Evolutionary conservation across 2,329 filamentous ascomycete genomes (phyloP), one percentile per base, ranked within the genome.

Genomic region (Botrytis fabae): DNA sequence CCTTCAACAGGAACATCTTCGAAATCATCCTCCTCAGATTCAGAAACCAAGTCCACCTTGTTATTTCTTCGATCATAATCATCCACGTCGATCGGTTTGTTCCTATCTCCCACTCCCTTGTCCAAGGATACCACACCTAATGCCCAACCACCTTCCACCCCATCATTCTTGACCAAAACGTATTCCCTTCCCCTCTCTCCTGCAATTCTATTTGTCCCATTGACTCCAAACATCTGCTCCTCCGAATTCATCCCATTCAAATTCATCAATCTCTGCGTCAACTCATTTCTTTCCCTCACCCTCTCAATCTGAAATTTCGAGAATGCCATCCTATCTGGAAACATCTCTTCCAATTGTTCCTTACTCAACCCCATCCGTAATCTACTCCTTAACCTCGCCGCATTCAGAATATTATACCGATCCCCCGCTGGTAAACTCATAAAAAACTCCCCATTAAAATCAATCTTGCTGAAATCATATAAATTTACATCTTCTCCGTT

Each of bases 401-500:
- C 96, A 80, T 99, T 99, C 35, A 99, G 84, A 70, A 99, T 99
- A 78, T 98, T 98, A 85, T 99, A 99, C 66, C 95, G 90, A 84
- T 99, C 96, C 2, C 92, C 91, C 1, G 94, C 87, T 0, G 97
- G 96, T 73, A 99, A 83, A 80, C 94, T 97, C 81, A 92, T 89
- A 84, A 99, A 99, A 83, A 99, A 99, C 20, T 95, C 90, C 77
- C 95, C 93, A 77, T 98, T 93, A 79, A 98, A 99, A 80, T 99
- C 96, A 78, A 99, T 99, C 83, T 98, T 98, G 80, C 93, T 97
- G 80, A 99, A 99, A 83, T 98, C 95, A 82, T 98, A 98, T 8
- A 95, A 83, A 76, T 91, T 91, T 78, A 98, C 92, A 81, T 98
- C 95, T 82, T 98, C 94, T 71, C 96, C 96, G 74, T 90, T 90